A percentile compares a stretch with the other conserved stretches of the same genome.
These are phyloP conservation scores for Hypoxylon rickii DNA, from an alignment of 495 filamentous ascomycete species.

Conservation along the genomic window DNA sequence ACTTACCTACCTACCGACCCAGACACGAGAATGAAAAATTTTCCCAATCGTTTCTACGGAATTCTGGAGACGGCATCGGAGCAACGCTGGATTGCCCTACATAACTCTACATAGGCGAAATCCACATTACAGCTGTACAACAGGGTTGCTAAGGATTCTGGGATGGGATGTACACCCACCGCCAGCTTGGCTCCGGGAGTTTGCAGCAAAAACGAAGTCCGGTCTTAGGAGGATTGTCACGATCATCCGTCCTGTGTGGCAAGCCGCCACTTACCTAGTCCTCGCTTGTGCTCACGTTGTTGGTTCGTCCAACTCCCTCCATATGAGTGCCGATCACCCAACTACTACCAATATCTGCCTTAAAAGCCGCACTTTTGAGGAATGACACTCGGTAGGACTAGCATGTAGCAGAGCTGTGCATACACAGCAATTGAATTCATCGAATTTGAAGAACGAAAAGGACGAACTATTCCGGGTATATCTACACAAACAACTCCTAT, in stretches of 20 bases:
- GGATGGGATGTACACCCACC: constrained; percentile 28
- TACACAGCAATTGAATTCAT: constrained; percentile 11
- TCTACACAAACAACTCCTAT: constrained; percentile 26
- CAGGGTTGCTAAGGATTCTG: constrained; percentile 16
- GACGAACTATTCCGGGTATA: constrained; percentile 22
- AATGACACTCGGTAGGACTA: too few species aligned
- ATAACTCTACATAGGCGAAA: constrained; percentile 7
- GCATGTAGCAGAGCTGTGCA: too few species aligned
- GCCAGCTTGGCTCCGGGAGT: constrained; percentile 28
- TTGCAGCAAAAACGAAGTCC: constrained; percentile 19
- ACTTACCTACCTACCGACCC: too few species aligned
- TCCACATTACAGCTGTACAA: constrained; percentile 33
- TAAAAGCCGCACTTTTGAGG: constrained; percentile 29
- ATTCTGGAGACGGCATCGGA: constrained; percentile 9
- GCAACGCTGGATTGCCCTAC: neutral
- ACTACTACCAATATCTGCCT: constrained; percentile 9
- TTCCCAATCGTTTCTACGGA: constrained; percentile 9
- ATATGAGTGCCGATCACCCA: constrained; percentile 23
- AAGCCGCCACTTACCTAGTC: constrained; percentile 25
- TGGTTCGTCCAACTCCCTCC: constrained; percentile 26
- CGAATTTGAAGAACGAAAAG: constrained; percentile 7
- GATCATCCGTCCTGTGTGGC: constrained; percentile 36
- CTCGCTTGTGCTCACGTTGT: constrained; percentile 7
- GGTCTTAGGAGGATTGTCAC: constrained; percentile 34
- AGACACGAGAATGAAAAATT: too few species aligned